Conservation (phyloP, 495 filamentous ascomycete genomes). For the Cryomyces antarcticus region DNA sequence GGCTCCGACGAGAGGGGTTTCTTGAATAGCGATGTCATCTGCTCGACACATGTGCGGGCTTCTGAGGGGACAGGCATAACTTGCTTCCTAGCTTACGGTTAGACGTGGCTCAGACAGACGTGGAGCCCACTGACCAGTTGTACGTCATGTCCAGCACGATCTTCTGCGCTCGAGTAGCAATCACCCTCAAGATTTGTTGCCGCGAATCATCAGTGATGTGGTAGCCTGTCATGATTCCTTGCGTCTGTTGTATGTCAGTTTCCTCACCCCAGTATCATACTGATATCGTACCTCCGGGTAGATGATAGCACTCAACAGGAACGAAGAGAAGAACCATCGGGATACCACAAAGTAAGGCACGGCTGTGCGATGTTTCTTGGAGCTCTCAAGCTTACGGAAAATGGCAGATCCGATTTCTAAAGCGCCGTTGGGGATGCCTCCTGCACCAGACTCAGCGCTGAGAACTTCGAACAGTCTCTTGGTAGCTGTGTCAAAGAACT, state of each 20-base stretch:
- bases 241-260: slow-evolving; percentile 32
- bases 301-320: slow-evolving; percentile 63
- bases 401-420: slow-evolving; percentile 68
- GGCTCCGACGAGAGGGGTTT: slow-evolving; percentile 25
- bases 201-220: slow-evolving; percentile 80
- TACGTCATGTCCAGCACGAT: slow-evolving; percentile 42
- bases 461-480: slow-evolving; percentile 70
- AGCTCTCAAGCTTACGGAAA: slow-evolving; percentile 49
- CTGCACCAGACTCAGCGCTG: slow-evolving; percentile 49
- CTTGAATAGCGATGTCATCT: slow-evolving; percentile 47
- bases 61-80: slow-evolving; percentile 39
- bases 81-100: slow-evolving; percentile 28
- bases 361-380: slow-evolving; percentile 46
- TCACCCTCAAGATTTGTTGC: slow-evolving; percentile 68
- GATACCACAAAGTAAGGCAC: slow-evolving; percentile 63
- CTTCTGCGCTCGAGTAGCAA: slow-evolving; percentile 58
- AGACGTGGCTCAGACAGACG: neutral
- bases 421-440: slow-evolving; percentile 68
- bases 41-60: slow-evolving; percentile 56
- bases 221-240: slow-evolving; percentile 75
- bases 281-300: slow-evolving; percentile 55
- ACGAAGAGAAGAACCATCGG: slow-evolving; percentile 83
- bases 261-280: neutral
- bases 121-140: slow-evolving; percentile 19
- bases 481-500: slow-evolving; percentile 73